Base-by-base conservation (phyloP, 2,329 filamentous ascomycete genomes). In the Aspergillus sp. region DNA sequence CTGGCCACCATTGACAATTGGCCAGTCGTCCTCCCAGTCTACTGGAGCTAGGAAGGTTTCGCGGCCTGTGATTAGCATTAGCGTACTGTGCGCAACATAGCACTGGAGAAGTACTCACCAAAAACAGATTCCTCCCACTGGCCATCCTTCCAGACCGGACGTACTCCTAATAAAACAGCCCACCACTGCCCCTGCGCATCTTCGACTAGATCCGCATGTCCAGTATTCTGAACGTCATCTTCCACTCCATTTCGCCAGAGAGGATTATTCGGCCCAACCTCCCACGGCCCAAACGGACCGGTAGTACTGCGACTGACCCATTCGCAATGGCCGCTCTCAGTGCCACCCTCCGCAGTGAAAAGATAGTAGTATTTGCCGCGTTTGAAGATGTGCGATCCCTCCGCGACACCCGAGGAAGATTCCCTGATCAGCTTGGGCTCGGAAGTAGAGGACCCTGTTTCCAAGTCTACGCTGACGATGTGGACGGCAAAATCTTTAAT, bases 231-330 rank as follows among this genome's bases (percentile, higher is more conserved):
- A 10, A 86, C 76, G 57, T 81, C 80, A 47, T 83, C 81, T 3
- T 78, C 71, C 0, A 76, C 71, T 0, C 80, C 80, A 57, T 83
- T 83, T 3, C 76, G 83, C 49, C 88, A 74, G 44, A 89, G 79
- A 49, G 86, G 79, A 57, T 86, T 84, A 50, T 83, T 73, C 0
- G 86, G 85, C 39, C 86, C 85, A 1, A 80, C 71, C 65, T 87
- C 83, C 72, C 88, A 90, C 0, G 87, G 86, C 0, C 87, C 87
- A 77, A 84, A 86, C 70, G 70, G 81, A 66, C 57, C 77, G 69
- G 5, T 81, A 77, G 54, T 83, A 78, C 61, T 87, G 75, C 83
- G 78, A 54, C 78, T 75, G 2, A 90, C 80, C 27, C 86, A 89
- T 66, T 82, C 83, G 2, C 85, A 83, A 65, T 90, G 87, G 0